Evolutionary conservation across 164 flowering plant species (phyloP).

Genomic region (Vitis amurensis): DNA sequence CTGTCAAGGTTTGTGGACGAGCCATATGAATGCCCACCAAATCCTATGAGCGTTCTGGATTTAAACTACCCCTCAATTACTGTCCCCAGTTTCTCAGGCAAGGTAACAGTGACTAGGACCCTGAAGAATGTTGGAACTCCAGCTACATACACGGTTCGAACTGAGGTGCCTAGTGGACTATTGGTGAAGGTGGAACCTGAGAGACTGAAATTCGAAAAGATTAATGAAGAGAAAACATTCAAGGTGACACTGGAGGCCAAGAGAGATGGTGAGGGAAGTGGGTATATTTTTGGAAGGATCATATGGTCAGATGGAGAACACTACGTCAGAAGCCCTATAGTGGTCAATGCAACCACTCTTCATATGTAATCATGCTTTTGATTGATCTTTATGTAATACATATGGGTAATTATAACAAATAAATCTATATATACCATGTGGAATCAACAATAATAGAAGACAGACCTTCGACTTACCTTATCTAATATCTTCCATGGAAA

Average conservation of each 20-base stretch:
- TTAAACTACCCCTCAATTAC: conserved; percentile 1
- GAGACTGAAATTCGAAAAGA: conserved; percentile 21
- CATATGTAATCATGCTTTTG: too few species aligned
- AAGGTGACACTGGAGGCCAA: conserved; percentile 17
- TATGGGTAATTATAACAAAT: too few species aligned
- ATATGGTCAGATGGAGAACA: conserved; percentile 36
- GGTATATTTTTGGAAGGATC: conserved; percentile 16
- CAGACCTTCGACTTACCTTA: too few species aligned
- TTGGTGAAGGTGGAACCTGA: conserved; percentile 18
- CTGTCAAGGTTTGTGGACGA: background rate
- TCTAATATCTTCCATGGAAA: too few species aligned
- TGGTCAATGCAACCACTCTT: background rate
- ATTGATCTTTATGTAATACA: too few species aligned
- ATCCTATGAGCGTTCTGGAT: background rate
- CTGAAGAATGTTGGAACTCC: too few species aligned
- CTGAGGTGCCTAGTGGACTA: too few species aligned
- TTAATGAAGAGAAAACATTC: conserved; percentile 34
- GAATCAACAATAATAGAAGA: too few species aligned
- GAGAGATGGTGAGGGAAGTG: background rate
- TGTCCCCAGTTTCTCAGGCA: too few species aligned
- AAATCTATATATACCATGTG: too few species aligned
- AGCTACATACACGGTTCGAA: too few species aligned
- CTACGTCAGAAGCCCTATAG: conserved; percentile 26
- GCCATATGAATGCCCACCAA: background rate
- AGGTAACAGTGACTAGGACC: too few species aligned